Base-by-base conservation (phyloP, 2,329 filamentous ascomycete species). In the Talaromyces pinophilus region DNA sequence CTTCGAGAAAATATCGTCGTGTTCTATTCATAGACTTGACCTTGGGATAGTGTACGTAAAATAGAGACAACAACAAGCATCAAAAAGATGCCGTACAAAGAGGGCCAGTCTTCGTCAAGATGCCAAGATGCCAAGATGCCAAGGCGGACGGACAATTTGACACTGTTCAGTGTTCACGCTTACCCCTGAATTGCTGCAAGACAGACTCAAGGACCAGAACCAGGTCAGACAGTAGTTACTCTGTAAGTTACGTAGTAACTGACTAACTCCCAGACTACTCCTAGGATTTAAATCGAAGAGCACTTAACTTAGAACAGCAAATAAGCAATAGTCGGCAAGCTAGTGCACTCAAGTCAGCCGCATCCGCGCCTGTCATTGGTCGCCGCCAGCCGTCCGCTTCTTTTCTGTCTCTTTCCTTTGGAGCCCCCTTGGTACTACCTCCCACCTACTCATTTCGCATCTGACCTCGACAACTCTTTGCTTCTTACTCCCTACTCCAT, bases 101-200 rank as follows among this genome's bases (percentile, higher is more conserved):
- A 22, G 19, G 19, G 8, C 19, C 5, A 25, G 22, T 5, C 25
- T 19, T 30, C 52, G 52, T 35, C 35, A 59, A 19, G 19, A 19
- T 19, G 52, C 55, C 35, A 59, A 19, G 19, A 19, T 19, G 52
- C 55, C 35, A 59, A 59, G 55, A 42, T 46, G 59, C 59, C 59
- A 60, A 60, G 57, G 2, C 57, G 38, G 57, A 5, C 40, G 19
- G 55, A 42, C 19, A 28, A 40, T 42, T 11, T 42, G n/a, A 30
- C 7, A 13, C 3, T 17, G 22, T 19, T 35, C 15, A 4, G 13
- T 6, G n/a, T 10, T 33, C 8, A 33, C 1, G 5, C 8, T 59
- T 61, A 48, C 59, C 59, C 59, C 59, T 61, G 59, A 61, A 46
- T 46, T 35, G 50, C 33, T 40, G 19, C 33, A 13, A 13, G 17